Conservation (phyloP, 129 eudicot species). For the Oenanthe sinensis region DNA sequence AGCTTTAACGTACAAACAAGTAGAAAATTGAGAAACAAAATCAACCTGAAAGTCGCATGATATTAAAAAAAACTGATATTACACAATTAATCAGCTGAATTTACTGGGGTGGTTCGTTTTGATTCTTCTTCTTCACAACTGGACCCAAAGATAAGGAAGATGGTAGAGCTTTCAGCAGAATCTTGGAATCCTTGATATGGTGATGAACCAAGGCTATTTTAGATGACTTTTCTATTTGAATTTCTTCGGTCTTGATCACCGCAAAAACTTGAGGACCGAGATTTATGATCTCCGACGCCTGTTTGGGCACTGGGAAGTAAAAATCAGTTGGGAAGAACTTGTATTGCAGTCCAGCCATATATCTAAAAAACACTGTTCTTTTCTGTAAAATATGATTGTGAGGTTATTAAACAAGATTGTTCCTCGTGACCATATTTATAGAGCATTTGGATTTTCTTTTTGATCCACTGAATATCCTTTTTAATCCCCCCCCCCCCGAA, state of each 20-base stretch:
- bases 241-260: neutral
- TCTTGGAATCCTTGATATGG: neutral
- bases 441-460: neutral
- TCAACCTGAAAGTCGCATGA: neutral
- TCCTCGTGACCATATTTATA: neutral
- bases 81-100: neutral
- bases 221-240: neutral
- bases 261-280: neutral
- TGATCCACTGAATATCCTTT: neutral
- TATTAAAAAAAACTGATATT: neutral
- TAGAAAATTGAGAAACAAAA: neutral
- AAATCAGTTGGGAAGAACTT: constrained; percentile 17
- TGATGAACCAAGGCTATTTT: neutral
- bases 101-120: neutral
- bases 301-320: neutral
- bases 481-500: neutral
- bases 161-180: neutral
- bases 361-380: neutral
- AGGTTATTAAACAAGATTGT: neutral
- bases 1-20: neutral
- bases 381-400: neutral
- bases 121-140: neutral
- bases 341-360: constrained; percentile 15
- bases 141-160: neutral
- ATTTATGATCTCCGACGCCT: neutral